phyloP scores from a whole-genome alignment of 2,329 filamentous ascomycete genomes.

The Fonsecaea nubica region DNA sequence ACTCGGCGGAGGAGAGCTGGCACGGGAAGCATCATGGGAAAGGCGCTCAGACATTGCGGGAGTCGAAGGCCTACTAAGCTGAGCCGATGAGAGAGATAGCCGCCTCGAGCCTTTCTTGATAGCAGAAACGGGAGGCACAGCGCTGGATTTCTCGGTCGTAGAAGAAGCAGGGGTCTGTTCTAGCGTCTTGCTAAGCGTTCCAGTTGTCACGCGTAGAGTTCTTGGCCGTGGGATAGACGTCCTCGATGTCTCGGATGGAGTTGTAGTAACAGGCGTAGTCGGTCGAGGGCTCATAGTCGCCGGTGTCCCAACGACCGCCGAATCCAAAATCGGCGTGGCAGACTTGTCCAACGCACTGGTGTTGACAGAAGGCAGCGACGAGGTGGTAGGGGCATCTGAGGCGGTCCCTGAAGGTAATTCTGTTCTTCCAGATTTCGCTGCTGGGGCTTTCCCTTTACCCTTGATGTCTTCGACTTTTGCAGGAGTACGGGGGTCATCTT shows the following conservation, averaged over 20 bases:
- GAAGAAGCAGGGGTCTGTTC: constrained; percentile 36
- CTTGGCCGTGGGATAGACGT: constrained; percentile 30
- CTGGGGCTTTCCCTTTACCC: constrained; percentile 33
- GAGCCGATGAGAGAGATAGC: constrained; percentile 54
- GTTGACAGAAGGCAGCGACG: not conserved
- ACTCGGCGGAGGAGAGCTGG: constrained; percentile 63
- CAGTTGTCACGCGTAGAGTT: constrained; percentile 38
- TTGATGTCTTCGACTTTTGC: constrained; percentile 40
- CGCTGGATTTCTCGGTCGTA: constrained; percentile 35
- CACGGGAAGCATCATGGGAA: constrained; percentile 59
- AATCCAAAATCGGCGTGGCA: constrained; percentile 29
- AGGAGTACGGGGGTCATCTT: constrained; percentile 5
- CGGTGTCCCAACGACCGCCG: constrained; percentile 29
- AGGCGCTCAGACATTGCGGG: constrained; percentile 63
- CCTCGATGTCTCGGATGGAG: constrained; percentile 29
- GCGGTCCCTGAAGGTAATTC: constrained; percentile 19
- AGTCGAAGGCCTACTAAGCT: constrained; percentile 66
- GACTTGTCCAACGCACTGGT: constrained; percentile 15
- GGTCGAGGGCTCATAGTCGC: constrained; percentile 29
- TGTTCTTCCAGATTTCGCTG: constrained; percentile 26
- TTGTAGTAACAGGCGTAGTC: constrained; percentile 28
- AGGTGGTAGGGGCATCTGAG: constrained; percentile 4
- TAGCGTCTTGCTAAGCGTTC: constrained; percentile 27
- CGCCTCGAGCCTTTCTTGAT: constrained; percentile 33
- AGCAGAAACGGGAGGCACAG: constrained; percentile 26